Base-by-base conservation (phyloP, 1,284 basidiomycete genomes). In the Apiotrichum mycotoxinovorans region DNA sequence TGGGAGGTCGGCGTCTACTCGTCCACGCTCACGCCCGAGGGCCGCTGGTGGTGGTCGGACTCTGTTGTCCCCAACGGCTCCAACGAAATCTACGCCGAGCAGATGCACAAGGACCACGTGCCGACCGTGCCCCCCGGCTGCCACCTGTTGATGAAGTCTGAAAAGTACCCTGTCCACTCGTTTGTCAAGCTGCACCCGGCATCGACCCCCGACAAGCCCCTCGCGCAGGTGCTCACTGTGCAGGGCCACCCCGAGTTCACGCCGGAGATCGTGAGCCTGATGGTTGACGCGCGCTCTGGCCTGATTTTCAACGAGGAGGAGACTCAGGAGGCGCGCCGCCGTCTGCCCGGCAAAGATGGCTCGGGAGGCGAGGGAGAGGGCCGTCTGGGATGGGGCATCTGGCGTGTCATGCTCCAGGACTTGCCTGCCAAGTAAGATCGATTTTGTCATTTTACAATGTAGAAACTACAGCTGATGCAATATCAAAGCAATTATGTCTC, bases 221-320 rank as follows among this genome's bases (percentile, higher is more conserved):
- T 70, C 12, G 71, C 73, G 41, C 62, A 79, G 54, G 64, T 82
- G 61, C 35, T 79, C 60, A 73, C 79, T 25, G 58, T 80, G 23
- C 79, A 81, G 58, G 78, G 81, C 40, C 80, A 82, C 65, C 81
- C 81, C 9, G 81, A 82, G 64, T 82, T 81, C 71, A 79, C 79
- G 8, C 69, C 77, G 15, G 70, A 68, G 11, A 79, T 83, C 41
- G 80, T 82, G n/a, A 65, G 65, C 30, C 68, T 71, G 53, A 73
- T 82, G 53, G 75, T 80, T 50, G 73, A 79, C 26, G 68, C 70
- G 8, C 70, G 80, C 12, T 68, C 73, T 10, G 62, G 63, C 20
- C 80, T 80, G 0, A 66, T 81, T 10, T 75, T 82, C 35, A 70
- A 78, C 42, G 63, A 61, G 1, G 69, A 71, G 20, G 66, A 73